Evolutionary conservation across 2,329 filamentous ascomycete genomes (phyloP).

Genomic region (Pyrenophora graminea): DNA sequence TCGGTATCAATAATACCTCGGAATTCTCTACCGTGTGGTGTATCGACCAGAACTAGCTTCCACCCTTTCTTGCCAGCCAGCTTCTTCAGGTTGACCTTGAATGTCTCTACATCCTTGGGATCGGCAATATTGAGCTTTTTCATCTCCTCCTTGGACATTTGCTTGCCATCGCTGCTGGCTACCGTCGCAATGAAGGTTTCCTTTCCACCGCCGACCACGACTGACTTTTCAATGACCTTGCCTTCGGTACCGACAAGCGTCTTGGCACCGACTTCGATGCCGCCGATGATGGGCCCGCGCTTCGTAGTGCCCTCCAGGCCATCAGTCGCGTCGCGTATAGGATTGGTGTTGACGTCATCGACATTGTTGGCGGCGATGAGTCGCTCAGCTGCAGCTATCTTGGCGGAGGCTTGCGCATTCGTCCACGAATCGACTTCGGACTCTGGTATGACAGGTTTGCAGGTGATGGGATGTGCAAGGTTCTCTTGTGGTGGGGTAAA

Average conservation of each 20-base stretch:
- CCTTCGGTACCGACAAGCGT: constrained; percentile 60
- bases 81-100: constrained; percentile 70
- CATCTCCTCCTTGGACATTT: constrained; percentile 68
- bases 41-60: constrained; percentile 79
- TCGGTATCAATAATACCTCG: constrained; percentile 69
- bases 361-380: constrained; percentile 26
- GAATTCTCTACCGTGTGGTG: constrained; percentile 67
- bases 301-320: constrained; percentile 38
- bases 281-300: constrained; percentile 57
- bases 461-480: constrained; percentile 75
- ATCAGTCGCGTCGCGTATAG: constrained; percentile 40
- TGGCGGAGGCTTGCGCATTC: constrained; percentile 38
- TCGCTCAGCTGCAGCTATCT: constrained; percentile 30
- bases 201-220: constrained; percentile 55
- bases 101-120: constrained; percentile 67
- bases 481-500: constrained; percentile 82
- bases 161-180: constrained; percentile 64
- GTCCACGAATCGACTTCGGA: constrained; percentile 57
- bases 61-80: constrained; percentile 73
- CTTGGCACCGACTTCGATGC: constrained; percentile 63
- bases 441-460: constrained; percentile 69
- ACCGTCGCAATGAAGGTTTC: constrained; percentile 58
- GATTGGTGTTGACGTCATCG: constrained; percentile 34
- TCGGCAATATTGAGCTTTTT: constrained; percentile 66
- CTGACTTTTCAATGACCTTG: constrained; percentile 59